These are phyloP conservation scores for Eutrema japonicum DNA, from an alignment of 345 rosid species.

Conservation along the genomic window DNA sequence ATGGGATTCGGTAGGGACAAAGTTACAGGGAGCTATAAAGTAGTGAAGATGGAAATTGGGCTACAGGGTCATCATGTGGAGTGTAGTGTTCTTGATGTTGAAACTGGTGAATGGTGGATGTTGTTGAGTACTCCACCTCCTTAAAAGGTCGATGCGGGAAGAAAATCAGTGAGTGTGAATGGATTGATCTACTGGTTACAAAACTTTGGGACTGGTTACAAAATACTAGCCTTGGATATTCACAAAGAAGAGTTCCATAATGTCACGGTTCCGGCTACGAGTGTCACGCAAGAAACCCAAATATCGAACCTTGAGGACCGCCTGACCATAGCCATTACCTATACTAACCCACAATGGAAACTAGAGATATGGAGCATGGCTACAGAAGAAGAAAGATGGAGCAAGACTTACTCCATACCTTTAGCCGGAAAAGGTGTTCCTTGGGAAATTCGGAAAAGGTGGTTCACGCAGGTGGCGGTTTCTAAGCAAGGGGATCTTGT, in stretches of 20 bases:
- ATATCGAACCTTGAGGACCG: not conserved
- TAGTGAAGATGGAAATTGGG: constrained; percentile 6
- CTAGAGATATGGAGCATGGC: constrained; percentile 1
- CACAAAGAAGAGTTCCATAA: not conserved
- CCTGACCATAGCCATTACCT: not conserved
- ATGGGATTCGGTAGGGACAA: constrained; percentile 12
- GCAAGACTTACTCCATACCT: not conserved
- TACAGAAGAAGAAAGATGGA: not conserved
- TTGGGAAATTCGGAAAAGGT: not conserved
- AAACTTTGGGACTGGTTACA: not conserved
- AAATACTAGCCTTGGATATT: constrained; percentile 14
- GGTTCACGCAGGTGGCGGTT: not conserved
- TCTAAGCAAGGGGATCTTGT: not conserved
- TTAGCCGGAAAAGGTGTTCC: not conserved
- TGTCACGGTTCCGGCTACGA: not conserved
- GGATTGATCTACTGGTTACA: constrained; percentile 10
- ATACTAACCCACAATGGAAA: not conserved
- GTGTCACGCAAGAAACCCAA: constrained; percentile 18
- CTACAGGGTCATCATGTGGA: not conserved
- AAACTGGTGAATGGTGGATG: not conserved
- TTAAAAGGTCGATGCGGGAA: not conserved
- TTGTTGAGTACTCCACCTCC: not conserved
- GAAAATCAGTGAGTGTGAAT: not conserved
- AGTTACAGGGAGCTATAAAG: constrained; percentile 17
- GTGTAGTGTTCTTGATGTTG: constrained; percentile 16